phyloP scores from a whole-genome alignment of 768 basidiomycete species.

The Sporobolomyces phaffii region DNA sequence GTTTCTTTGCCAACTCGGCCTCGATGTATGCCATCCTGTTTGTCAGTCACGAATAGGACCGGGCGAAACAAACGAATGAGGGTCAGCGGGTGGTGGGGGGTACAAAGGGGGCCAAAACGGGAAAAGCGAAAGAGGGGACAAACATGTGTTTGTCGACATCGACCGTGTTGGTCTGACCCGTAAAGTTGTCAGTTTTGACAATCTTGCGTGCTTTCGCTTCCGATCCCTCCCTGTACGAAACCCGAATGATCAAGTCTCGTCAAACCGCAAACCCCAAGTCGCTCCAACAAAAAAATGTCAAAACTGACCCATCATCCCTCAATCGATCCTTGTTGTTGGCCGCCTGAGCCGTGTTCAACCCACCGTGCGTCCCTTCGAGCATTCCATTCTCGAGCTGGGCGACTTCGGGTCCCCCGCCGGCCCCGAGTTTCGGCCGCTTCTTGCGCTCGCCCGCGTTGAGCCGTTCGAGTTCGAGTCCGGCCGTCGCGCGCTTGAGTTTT shows the following conservation, averaged over 20 bases:
- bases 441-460: slow-evolving; percentile 71
- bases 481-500: slow-evolving; percentile 57
- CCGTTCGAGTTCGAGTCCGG: slow-evolving; percentile 76
- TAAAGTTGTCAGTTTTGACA: slow-evolving; percentile 69
- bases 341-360: slow-evolving; percentile 50
- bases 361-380: slow-evolving; percentile 44
- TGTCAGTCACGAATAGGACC: not conserved
- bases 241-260: too few species aligned
- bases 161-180: slow-evolving; percentile 88
- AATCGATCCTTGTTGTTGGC: slow-evolving; percentile 52
- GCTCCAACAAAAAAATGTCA: too few species aligned
- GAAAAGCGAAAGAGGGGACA: slow-evolving; percentile 44
- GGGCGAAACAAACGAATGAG: not conserved
- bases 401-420: slow-evolving; percentile 50
- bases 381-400: slow-evolving; percentile 9
- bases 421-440: slow-evolving; percentile 60
- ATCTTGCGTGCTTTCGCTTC: slow-evolving; percentile 60
- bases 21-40: slow-evolving; percentile 96
- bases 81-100: too few species aligned
- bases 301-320: slow-evolving; percentile 9
- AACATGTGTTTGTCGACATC: slow-evolving; percentile 99
- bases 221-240: slow-evolving; percentile 60
- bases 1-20: slow-evolving; percentile 73
- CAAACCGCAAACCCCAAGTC: too few species aligned
- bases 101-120: too few species aligned